Percentiles rank a stretch among this genome's conserved stretches.
Conservation (phyloP, 2,329 filamentous ascomycete species). For the Triangularia verruculosa region DNA sequence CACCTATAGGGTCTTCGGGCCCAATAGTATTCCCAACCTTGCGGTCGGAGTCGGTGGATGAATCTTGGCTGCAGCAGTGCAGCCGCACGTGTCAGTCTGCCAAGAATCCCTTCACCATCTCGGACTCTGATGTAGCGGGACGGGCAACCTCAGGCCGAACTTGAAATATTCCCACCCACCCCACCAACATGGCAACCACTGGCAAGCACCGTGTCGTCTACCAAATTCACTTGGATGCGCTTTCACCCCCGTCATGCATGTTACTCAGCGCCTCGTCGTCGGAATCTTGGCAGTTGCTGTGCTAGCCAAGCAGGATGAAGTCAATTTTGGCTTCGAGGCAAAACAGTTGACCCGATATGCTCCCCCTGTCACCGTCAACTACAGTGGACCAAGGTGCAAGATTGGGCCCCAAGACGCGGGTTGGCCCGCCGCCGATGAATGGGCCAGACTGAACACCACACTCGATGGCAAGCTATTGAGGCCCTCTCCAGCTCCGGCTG, state of each 20-base stretch:
- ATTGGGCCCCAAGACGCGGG: conserved; percentile 6
- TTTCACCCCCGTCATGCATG: neutral
- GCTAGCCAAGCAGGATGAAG: neutral
- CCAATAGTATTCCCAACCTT: neutral
- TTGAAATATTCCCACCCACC: neutral
- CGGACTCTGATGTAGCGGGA: neutral
- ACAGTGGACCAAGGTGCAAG: conserved; percentile 7
- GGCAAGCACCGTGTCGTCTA: neutral
- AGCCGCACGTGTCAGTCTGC: neutral
- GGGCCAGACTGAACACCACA: conserved; percentile 30
- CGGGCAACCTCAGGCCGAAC: neutral
- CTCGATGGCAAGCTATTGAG: conserved; percentile 32
- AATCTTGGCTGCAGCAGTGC: neutral
- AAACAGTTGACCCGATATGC: neutral
- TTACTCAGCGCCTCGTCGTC: neutral
- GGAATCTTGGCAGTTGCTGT: neutral
- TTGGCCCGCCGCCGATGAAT: conserved; percentile 24
- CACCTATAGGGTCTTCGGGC: neutral
- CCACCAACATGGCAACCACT: neutral
- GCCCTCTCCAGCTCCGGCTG: conserved; percentile 31
- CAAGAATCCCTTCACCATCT: neutral
- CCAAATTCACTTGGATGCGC: neutral
- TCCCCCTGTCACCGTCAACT: neutral
- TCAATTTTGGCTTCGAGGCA: neutral
- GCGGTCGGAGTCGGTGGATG: neutral